Evolutionary conservation across 2,329 filamentous ascomycete species (phyloP).

Genomic region (Rutstroemia sp.): DNA sequence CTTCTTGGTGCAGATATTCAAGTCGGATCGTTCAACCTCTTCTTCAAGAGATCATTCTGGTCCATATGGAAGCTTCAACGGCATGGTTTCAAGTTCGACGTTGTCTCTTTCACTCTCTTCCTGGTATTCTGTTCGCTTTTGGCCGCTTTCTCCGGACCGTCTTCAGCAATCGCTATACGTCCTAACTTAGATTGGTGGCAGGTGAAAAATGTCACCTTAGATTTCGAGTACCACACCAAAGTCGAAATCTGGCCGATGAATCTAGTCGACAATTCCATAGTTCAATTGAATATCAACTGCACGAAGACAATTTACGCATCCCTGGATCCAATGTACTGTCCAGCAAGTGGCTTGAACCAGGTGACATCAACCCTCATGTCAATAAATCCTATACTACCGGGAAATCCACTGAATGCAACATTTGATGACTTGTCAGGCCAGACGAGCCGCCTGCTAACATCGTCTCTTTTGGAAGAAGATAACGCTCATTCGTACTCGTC

Average conservation of each 20-base stretch:
- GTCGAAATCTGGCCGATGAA: neutral
- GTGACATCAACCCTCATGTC: neutral
- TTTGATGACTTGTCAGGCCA: neutral
- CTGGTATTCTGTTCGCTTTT: neutral
- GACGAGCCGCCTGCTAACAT: neutral
- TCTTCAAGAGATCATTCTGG: neutral
- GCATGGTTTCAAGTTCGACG: neutral
- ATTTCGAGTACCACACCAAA: neutral
- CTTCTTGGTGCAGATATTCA: neutral
- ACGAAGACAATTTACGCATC: too few relatives aligned
- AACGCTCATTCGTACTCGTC: neutral
- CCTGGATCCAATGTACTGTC: neutral
- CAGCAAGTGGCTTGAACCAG: neutral
- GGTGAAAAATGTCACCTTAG: neutral
- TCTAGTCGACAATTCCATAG: too few relatives aligned
- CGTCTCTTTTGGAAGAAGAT: neutral
- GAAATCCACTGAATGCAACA: neutral
- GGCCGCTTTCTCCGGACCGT: neutral
- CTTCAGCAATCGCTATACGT: neutral
- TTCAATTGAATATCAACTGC: too few relatives aligned
- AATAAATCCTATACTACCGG: neutral
- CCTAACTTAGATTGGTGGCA: neutral
- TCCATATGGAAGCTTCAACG: neutral
- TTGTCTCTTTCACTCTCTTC: neutral
- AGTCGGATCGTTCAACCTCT: neutral